These are phyloP conservation scores for Pythium rishiriense DNA, from an alignment of 352 stramenopile genomes.

Conservation along the genomic window DNA sequence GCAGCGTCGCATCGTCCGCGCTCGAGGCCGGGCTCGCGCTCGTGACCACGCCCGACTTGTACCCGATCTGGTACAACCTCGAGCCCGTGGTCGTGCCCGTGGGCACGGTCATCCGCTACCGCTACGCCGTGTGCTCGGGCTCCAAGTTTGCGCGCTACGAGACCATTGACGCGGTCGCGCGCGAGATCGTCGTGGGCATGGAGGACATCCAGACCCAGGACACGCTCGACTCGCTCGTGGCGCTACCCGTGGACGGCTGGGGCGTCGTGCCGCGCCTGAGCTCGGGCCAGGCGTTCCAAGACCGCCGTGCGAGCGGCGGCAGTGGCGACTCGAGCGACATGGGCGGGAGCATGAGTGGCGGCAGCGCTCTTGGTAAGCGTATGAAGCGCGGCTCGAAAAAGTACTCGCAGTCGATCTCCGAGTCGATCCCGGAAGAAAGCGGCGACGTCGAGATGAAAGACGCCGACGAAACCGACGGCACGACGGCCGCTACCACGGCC, in stretches of 20 bases:
- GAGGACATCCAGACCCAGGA: constrained; percentile 76
- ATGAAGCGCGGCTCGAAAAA: constrained; percentile 24
- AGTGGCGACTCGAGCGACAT: constrained; percentile 37
- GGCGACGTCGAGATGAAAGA: constrained; percentile 33
- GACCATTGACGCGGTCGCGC: constrained; percentile 35
- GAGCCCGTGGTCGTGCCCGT: constrained; percentile 72
- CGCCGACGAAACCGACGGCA: constrained; percentile 33
- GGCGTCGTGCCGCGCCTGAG: constrained; percentile 76
- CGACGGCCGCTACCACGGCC: constrained; percentile 14
- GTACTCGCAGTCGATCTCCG: constrained; percentile 34
- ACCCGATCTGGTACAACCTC: constrained; percentile 89
- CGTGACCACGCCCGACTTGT: constrained; percentile 86
- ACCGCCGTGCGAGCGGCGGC: constrained; percentile 52
- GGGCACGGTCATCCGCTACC: constrained; percentile 71
- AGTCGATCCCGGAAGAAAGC: constrained; percentile 60
- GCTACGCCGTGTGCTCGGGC: constrained; percentile 83
- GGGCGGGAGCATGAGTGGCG: constrained; percentile 19
- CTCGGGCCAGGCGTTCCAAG: constrained; percentile 81
- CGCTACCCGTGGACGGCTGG: constrained; percentile 34
- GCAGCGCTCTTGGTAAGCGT: constrained; percentile 12
- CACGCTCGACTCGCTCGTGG: constrained; percentile 53
- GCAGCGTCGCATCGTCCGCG: constrained; percentile 30
- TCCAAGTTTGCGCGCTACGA: constrained; percentile 82
- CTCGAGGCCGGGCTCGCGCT: constrained; percentile 61
- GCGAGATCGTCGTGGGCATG: constrained; percentile 56